Conservation (phyloP, 2,329 filamentous ascomycete species). For the Trichoderma sp. region DNA sequence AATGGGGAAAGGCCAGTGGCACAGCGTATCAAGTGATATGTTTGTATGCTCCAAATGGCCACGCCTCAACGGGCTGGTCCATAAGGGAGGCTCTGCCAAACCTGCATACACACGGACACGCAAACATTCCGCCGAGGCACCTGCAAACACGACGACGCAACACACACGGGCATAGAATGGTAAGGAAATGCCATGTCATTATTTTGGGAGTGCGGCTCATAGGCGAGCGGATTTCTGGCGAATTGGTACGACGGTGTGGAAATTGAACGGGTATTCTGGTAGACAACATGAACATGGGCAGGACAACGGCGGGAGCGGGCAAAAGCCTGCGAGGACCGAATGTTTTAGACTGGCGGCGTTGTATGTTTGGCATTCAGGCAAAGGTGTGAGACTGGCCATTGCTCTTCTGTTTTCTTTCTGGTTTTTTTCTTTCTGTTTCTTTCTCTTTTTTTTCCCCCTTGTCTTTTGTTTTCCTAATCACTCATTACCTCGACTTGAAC, state of each 20-base stretch:
- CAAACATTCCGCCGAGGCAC: slow-evolving; percentile 1
- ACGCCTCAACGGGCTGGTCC: background rate
- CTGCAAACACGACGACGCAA: background rate
- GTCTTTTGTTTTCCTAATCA: background rate
- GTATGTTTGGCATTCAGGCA: background rate
- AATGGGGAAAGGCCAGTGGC: background rate
- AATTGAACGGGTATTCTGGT: background rate
- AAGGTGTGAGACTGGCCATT: background rate
- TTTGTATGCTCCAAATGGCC: background rate
- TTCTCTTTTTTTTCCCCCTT: background rate
- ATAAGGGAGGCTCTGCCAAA: background rate
- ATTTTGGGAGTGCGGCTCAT: background rate
- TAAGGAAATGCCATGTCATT: background rate
- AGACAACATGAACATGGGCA: background rate
- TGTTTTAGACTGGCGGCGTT: slow-evolving; percentile 16
- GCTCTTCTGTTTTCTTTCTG: background rate
- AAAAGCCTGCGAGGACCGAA: background rate
- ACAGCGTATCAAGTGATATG: slow-evolving; percentile 1
- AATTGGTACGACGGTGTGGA: slow-evolving; percentile 4
- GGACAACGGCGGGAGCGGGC: background rate
- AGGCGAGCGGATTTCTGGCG: background rate
- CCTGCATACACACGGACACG: background rate
- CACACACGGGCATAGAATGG: background rate
- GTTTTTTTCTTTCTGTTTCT: background rate
- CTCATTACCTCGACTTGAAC: background rate